Evolutionary conservation across 495 filamentous ascomycete genomes (phyloP).

Genomic region (Annulohypoxylon stygium): DNA sequence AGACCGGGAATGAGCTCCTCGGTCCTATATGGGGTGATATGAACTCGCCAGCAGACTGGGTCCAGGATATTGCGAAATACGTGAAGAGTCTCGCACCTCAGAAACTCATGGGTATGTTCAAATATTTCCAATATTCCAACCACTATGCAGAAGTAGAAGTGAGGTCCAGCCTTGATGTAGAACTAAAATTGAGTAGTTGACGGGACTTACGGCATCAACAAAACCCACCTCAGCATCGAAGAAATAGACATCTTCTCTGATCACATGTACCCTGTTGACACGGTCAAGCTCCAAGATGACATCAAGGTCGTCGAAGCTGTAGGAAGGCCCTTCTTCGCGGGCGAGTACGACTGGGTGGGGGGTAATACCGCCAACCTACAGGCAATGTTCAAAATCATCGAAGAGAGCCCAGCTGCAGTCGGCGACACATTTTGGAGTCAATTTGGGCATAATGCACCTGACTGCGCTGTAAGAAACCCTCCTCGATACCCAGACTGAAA

Average conservation of each 20-base stretch:
- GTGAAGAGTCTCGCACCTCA: slow-evolving; percentile 64
- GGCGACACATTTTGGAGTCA: slow-evolving; percentile 66
- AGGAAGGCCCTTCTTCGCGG: slow-evolving; percentile 63
- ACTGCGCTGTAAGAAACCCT: slow-evolving; percentile 58
- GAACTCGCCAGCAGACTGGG: slow-evolving; percentile 64
- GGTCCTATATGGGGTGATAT: slow-evolving; percentile 64
- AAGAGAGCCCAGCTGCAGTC: slow-evolving; percentile 55
- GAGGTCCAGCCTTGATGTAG: too few species aligned
- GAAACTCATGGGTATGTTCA: slow-evolving; percentile 57
- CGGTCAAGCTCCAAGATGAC: slow-evolving; percentile 57
- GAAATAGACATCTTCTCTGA: slow-evolving; percentile 67
- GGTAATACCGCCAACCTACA: slow-evolving; percentile 53
- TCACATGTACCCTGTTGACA: slow-evolving; percentile 66
- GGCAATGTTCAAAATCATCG: slow-evolving; percentile 60
- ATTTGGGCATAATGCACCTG: slow-evolving; percentile 65
- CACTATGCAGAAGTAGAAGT: background rate
- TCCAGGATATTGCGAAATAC: slow-evolving; percentile 60
- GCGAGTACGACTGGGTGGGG: slow-evolving; percentile 67
- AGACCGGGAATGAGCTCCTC: slow-evolving; percentile 68
- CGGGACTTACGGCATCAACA: slow-evolving; percentile 69
- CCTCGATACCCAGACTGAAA: too few species aligned
- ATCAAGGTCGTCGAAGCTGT: slow-evolving; percentile 56
- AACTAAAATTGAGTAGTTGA: slow-evolving; percentile 55
- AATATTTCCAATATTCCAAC: background rate
- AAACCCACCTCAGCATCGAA: slow-evolving; percentile 59